Base-by-base conservation (phyloP, 2,329 filamentous ascomycete genomes). In the Fusarium brachygibbosum region DNA sequence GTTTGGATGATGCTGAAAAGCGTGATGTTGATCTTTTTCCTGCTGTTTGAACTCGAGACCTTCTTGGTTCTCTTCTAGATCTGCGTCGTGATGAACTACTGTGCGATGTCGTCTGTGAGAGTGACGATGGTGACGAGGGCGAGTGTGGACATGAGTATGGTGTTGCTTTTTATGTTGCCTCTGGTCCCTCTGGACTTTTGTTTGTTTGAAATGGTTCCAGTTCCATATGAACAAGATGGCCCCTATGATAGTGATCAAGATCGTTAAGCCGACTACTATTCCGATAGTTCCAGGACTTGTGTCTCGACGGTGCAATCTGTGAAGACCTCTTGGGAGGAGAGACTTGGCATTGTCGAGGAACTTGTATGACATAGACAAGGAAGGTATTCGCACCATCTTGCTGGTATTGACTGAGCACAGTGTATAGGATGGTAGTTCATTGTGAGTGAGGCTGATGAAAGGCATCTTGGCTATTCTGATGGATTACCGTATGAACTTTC, bases 221-320 rank as follows among this genome's bases (percentile, higher is more conserved):
- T 60, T 65, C 37, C 64, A 71, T 23, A 44, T n/a, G 21, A 58
- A 70, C 11, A 68, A n/a, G 5, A 56, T 38, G 5, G 45, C 28
- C 17, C 53, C 53, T 19, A 70, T 25, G 14, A 63, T 28, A 10
- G 53, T 35, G 21, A 41, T 44, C 7, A 71, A 58, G 4, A 71
- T 23, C 13, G 58, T 29, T 6, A 71, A 37, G 2, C 69, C 69
- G 4, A 64, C 45, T 1, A 65, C 53, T 32, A 71, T 44, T 5
- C 69, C 69, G 5, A 58, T 25, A 13, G 63, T 35, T 14, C 34
- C 50, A 4, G 68, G 37, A 25, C 51, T 53, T 29, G 54, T 23
- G 13, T 49, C 51, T 44, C 69, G 68, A 21, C 65, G 61, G 17
- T 53, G 25, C 7, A 71, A 19, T 11, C 16, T 25, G 16, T 56